phyloP scores from a whole-genome alignment of 2,329 filamentous ascomycete genomes.

The Emergomyces orientalis region DNA sequence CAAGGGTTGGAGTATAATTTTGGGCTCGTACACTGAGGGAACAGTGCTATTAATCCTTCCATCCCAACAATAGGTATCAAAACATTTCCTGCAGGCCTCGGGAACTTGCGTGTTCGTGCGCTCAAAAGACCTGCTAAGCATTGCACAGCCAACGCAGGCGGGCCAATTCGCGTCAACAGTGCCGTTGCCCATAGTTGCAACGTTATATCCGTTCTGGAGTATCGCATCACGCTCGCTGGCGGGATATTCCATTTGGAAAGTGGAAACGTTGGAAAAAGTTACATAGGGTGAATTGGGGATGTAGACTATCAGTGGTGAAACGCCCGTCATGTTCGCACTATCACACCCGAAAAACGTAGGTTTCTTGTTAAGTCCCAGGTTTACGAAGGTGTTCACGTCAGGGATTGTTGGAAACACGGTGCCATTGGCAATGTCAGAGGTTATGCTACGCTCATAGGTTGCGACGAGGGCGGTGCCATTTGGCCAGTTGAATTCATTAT shows the following conservation, averaged over 20 bases:
- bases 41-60: constrained; percentile 50
- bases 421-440: constrained; percentile 52
- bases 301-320: constrained; percentile 68
- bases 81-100: constrained; percentile 64
- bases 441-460: constrained; percentile 59
- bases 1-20: constrained; percentile 7
- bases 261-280: constrained; percentile 66
- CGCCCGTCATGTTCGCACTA: constrained; percentile 50
- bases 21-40: constrained; percentile 37
- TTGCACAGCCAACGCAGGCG: constrained; percentile 77
- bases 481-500: constrained; percentile 60
- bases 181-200: constrained; percentile 72
- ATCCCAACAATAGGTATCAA: constrained; percentile 83
- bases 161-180: constrained; percentile 68
- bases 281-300: constrained; percentile 78
- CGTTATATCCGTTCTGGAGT: constrained; percentile 77
- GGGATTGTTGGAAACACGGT: constrained; percentile 65
- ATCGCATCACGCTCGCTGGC: constrained; percentile 62
- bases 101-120: constrained; percentile 62
- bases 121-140: constrained; percentile 65
- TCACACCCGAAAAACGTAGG: constrained; percentile 78
- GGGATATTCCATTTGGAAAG: constrained; percentile 59
- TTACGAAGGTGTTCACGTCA: constrained; percentile 67
- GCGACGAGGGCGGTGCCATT: constrained; percentile 67
- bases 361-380: constrained; percentile 61